Percentiles rank a stretch among this genome's conserved stretches.
phyloP scores from a whole-genome alignment of 495 filamentous ascomycete species.

The Daldinia grandis region DNA sequence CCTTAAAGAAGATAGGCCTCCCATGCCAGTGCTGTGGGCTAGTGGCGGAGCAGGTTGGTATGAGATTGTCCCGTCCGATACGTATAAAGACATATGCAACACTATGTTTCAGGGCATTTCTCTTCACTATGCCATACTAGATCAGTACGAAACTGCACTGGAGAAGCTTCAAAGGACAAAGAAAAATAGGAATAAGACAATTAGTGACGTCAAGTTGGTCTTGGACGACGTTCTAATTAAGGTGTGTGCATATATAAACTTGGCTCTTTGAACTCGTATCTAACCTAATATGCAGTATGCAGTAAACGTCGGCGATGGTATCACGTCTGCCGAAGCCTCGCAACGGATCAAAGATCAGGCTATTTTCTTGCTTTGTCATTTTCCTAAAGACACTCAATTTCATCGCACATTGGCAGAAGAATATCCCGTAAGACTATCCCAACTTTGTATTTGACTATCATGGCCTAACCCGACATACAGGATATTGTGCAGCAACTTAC shows the following conservation, averaged over 20 bases:
- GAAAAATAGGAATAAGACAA: slow-evolving; percentile 41
- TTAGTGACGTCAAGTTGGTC: slow-evolving; percentile 34
- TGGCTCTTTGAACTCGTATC: slow-evolving; percentile 1
- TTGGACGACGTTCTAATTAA: slow-evolving; percentile 51
- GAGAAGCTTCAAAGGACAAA: slow-evolving; percentile 45
- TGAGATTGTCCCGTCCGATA: slow-evolving; percentile 68
- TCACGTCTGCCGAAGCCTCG: slow-evolving; percentile 51
- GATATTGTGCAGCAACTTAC: slow-evolving; percentile 20
- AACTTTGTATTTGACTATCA: not conserved
- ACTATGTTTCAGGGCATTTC: slow-evolving; percentile 74
- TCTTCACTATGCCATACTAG: slow-evolving; percentile 70
- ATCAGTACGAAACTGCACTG: slow-evolving; percentile 45
- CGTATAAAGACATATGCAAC: slow-evolving; percentile 68
- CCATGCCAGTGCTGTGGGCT: slow-evolving; percentile 74
- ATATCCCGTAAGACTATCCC: slow-evolving; percentile 45
- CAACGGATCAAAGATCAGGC: slow-evolving; percentile 48
- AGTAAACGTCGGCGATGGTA: slow-evolving; percentile 52
- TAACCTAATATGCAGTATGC: slow-evolving; percentile 49
- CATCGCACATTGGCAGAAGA: slow-evolving; percentile 45
- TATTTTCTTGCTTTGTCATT: slow-evolving; percentile 54
- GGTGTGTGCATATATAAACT: slow-evolving; percentile 44
- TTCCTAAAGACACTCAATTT: slow-evolving; percentile 52
- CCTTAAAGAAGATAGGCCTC: slow-evolving; percentile 61
- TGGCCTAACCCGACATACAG: slow-evolving; percentile 19
- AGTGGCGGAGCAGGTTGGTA: slow-evolving; percentile 83